These are phyloP conservation scores for Rubus idaeus DNA, from an alignment of 306 rosid species.

Conservation along the genomic window DNA sequence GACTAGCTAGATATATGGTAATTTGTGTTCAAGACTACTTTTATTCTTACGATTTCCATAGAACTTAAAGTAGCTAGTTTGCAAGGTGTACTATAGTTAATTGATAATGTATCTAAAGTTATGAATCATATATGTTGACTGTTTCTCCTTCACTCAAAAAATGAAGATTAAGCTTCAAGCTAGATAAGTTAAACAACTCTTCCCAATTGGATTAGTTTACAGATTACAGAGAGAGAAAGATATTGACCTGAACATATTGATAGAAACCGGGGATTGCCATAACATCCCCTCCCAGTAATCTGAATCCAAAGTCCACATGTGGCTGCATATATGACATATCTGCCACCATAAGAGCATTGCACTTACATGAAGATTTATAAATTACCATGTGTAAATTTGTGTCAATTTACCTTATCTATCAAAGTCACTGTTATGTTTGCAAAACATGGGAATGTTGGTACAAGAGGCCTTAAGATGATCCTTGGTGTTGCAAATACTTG, in stretches of 20 bases:
- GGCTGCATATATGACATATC: conserved; percentile 24
- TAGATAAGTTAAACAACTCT: not conserved
- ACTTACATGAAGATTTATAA: not conserved
- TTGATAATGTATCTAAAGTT: too few species aligned
- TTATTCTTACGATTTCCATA: not conserved
- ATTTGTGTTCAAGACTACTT: not conserved
- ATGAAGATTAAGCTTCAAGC: conserved; percentile 9
- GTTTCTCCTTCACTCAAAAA: conserved; percentile 1
- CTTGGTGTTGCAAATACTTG: conserved; percentile 32
- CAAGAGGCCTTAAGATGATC: conserved; percentile 31
- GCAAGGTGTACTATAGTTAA: conserved; percentile 17
- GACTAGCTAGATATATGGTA: not conserved
- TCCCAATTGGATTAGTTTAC: not conserved
- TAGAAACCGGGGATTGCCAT: conserved; percentile 37
- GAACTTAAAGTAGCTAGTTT: not conserved
- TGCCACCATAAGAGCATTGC: conserved; percentile 1
- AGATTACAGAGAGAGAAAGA: not conserved
- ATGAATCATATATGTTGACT: conserved; percentile 3
- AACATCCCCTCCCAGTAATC: conserved; percentile 31
- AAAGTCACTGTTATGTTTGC: conserved; percentile 26
- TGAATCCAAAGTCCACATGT: conserved; percentile 35
- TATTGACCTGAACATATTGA: conserved; percentile 26
- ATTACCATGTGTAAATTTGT: not conserved
- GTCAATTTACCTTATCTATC: conserved; percentile 34
- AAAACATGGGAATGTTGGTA: conserved; percentile 41